Percentiles rank a stretch among this genome's conserved stretches.
Evolutionary conservation across 2,329 filamentous ascomycete species (phyloP).

Genomic region (Uncinocarpus reesii): DNA sequence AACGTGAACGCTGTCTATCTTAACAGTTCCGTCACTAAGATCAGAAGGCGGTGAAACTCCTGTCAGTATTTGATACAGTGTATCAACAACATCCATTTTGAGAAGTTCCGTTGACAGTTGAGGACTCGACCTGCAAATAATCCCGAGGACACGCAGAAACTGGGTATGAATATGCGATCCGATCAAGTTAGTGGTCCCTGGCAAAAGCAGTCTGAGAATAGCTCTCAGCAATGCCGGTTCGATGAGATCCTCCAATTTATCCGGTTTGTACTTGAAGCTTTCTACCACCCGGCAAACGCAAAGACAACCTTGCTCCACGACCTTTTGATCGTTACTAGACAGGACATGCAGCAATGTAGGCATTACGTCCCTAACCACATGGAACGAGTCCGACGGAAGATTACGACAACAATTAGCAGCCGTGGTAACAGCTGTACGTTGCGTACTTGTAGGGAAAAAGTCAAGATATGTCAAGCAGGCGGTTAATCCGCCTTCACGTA

Average conservation of each 20-base stretch:
- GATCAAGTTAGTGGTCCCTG: conserved; percentile 91
- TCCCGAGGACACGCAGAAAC: conserved; percentile 82
- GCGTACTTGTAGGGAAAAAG: conserved; percentile 95
- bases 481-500: conserved; percentile 85
- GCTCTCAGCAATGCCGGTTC: conserved; percentile 77
- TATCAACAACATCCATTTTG: conserved; percentile 95
- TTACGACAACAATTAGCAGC: conserved; percentile 97
- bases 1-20: conserved; percentile 91
- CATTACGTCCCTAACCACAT: conserved; percentile 90
- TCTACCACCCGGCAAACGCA: conserved; percentile 94
- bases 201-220: conserved; percentile 75
- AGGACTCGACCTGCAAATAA: conserved; percentile 81
- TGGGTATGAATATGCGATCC: conserved; percentile 91
- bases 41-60: conserved; percentile 83
- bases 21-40: conserved; percentile 51
- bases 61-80: conserved; percentile 91
- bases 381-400: conserved; percentile 86
- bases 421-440: conserved; percentile 90
- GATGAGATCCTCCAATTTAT: conserved; percentile 84
- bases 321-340: conserved; percentile 84
- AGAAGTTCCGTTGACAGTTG: conserved; percentile 78
- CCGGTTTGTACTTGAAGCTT: conserved; percentile 82
- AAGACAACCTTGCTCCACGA: conserved; percentile 90
- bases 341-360: conserved; percentile 85
- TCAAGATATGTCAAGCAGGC: conserved; percentile 95